Evolutionary conservation across 352 stramenopile species (phyloP), one percentile per base, ranked within the genome.

Genomic region (Phytopythium ostracodes): DNA sequence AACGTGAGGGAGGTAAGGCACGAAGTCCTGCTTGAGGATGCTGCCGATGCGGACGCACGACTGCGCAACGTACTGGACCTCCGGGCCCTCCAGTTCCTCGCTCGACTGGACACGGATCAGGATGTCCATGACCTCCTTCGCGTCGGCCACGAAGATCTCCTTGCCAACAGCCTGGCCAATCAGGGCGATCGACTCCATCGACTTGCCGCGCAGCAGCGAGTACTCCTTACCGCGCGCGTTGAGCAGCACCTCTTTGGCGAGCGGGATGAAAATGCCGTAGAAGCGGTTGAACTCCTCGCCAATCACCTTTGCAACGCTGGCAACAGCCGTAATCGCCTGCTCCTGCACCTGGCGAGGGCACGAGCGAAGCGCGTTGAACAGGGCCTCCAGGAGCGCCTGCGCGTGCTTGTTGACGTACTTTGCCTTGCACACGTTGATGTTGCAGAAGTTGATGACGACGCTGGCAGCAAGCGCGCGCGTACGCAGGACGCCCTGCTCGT

Each of bases 131-230:
- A 96, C 82, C n/a, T 77, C 78, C 71, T 88, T 89, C 43, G 87
- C 87, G 63, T 96, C 87, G 14, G 60, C 68, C 4, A 84, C 74
- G 42, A 96, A 96, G 24, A 73, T 75, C 33, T 92, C 75, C 70
- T 96, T 96, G 49, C 87, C 87, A n/a, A 96, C 87, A 14, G 87
- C 84, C 73, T 96, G 84, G 33, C 87, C 87, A 62, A 96, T 94
- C 40, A 96, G 68, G 52, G 87, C 87, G 70, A 96, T 93, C 49
- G 84, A 91, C 66, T 96, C 87, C 87, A 96, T 96, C 27, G 84
- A 75, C 66, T 96, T 96, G 62, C 87, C 87, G 55, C 87, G 84
- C 64, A 96, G 67, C 56, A 96, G 71, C 50, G 81, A 66, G 70
- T 89, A 95, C 64, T 92, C 81, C 52, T 82, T 81, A n/a, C 87